Conservation (phyloP, 139 green algal species). For the Closterium sp. region DNA sequence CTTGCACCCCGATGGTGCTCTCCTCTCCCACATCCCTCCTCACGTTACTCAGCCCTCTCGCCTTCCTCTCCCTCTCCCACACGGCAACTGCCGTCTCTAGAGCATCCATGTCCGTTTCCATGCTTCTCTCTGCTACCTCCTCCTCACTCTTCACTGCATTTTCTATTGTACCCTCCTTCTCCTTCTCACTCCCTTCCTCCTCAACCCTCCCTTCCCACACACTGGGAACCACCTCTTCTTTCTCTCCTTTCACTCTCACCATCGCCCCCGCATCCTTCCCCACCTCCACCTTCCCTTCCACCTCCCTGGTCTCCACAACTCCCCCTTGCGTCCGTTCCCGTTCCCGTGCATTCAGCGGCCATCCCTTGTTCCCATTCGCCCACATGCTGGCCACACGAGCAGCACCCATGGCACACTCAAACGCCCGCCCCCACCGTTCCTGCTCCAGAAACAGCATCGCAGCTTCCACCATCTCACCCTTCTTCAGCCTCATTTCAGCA, state of each 20-base stretch:
- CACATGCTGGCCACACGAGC: neutral
- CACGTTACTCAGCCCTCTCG: neutral
- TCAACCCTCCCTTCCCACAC: no score
- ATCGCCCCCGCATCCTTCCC: neutral
- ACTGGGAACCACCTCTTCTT: no score
- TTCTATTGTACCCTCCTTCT: no score
- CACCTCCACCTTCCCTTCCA: no score
- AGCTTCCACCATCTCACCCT: neutral
- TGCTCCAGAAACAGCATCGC: conserved; percentile 5
- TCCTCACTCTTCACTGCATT: no score
- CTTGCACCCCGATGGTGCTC: neutral
- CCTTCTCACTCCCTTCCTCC: no score
- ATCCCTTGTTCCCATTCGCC: neutral
- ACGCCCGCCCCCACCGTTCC: neutral
- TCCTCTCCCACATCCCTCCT: neutral
- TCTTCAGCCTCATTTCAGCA: conserved; percentile 17
- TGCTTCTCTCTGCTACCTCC: neutral
- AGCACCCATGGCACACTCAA: neutral
- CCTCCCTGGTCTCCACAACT: no score
- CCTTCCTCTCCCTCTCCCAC: neutral
- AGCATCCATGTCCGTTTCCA: neutral
- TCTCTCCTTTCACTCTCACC: no score
- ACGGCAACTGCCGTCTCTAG: neutral
- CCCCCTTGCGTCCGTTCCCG: neutral
- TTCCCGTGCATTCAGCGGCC: neutral